Evolutionary conservation across 1,284 basidiomycete species (phyloP), one percentile per base, ranked within the genome.

Genomic region (Erythrobasidium hasegawianum): DNA sequence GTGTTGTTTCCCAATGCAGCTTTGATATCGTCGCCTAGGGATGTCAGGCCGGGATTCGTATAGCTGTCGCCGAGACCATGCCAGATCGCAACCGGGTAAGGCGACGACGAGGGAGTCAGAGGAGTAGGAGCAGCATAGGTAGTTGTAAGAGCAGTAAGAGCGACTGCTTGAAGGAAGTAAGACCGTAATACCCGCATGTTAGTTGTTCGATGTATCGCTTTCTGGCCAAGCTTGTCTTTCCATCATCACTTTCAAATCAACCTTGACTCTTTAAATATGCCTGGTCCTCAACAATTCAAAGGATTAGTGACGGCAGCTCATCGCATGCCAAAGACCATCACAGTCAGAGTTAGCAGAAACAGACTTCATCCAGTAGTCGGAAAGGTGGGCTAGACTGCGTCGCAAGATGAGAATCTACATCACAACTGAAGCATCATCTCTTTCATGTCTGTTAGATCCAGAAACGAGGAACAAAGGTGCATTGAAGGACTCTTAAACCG

Each of bases 31-130:
- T 49, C 67, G 24, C 47, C 57, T 54, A 62, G 8, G 11, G 22
- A 26, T 33, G 52, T 57, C 2, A 55, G 40, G 40, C 45, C 50
- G 59, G 70, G 40, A 70, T 61, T 16, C 49, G 41, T n/a, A 64
- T 57, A 55, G 29, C 80, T 80, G 74, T 84, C 83, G 79, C 89
- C 93, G 49, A 97, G 81, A 5, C 95, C 95, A 78, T 98, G 95
- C 95, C 94, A 97, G 67, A 97, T 80, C 39, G 96, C 94, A 43
- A 97, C 81, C 1, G 91, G 88, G n/a, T 57, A 47, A 47, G 52
- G 29, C 8, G 14, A 1, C 2, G 22, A 14, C 26, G 16, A 2
- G 24, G 29, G 14, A 27, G 13, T 3, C 20, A 20, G 14, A 9
- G 26, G 20, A 24, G 39, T 24, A 7, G 24, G 4, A 8, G 41